phyloP scores from a whole-genome alignment of 371 early-diverging fungal species.

The Sporodiniella umbellata region DNA sequence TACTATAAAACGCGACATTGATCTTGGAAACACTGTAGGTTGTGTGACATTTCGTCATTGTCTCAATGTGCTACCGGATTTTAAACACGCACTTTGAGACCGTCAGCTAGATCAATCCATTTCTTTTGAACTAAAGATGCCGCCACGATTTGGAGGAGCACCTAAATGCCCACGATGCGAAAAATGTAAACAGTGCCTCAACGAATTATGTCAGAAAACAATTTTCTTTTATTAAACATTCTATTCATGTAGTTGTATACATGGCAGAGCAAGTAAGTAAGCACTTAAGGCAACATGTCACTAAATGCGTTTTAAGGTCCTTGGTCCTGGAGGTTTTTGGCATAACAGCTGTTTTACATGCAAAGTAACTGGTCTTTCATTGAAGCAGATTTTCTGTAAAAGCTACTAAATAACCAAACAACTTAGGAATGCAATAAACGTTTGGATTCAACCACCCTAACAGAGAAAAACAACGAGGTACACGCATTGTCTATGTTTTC shows the following conservation, averaged over 20 bases:
- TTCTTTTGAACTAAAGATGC: constrained; percentile 16
- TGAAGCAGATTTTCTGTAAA: too few species aligned
- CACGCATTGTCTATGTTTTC: not conserved
- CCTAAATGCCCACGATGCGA: constrained; percentile 45
- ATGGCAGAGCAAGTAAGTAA: constrained; percentile 48
- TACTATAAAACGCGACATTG: too few species aligned
- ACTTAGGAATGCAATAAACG: constrained; percentile 46
- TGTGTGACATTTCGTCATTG: too few species aligned
- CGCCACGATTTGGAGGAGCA: constrained; percentile 44
- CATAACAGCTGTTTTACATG: constrained; percentile 43
- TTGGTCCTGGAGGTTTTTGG: constrained; percentile 46
- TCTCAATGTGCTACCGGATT: too few species aligned
- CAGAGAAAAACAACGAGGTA: constrained; percentile 44
- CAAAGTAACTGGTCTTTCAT: constrained; percentile 33
- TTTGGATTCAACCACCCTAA: constrained; percentile 42
- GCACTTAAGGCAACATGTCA: not conserved
- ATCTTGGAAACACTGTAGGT: too few species aligned
- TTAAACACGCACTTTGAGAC: too few species aligned
- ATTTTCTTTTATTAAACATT: not conserved
- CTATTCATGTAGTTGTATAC: constrained; percentile 35
- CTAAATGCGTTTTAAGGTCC: constrained; percentile 15
- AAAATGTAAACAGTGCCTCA: constrained; percentile 23
- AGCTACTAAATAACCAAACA: too few species aligned
- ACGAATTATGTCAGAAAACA: too few species aligned
- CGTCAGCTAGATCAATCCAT: not conserved